Conservation (phyloP, 163 green algal species). For the Scenedesmus sp. region DNA sequence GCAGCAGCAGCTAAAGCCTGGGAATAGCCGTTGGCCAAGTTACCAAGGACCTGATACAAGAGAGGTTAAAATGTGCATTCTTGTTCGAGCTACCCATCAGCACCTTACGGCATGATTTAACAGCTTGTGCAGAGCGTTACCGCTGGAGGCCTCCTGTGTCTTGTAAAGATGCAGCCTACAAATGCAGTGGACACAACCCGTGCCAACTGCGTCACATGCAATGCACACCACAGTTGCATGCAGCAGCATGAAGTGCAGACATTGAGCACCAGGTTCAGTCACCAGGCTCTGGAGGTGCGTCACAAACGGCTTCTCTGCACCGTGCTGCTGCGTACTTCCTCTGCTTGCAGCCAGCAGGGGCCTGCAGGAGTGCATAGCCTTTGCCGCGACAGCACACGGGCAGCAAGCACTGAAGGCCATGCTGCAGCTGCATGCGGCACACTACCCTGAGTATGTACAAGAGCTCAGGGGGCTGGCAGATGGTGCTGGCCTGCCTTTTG, state of each 20-base stretch:
- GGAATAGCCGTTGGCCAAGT: not conserved
- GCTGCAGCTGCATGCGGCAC: constrained; percentile 17
- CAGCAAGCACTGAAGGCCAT: not conserved
- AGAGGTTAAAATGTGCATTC: not conserved
- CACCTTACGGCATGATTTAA: too few species aligned
- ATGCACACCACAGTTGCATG: too few species aligned
- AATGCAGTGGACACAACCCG: too few species aligned
- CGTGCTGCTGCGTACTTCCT: not conserved
- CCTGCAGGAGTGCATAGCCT: constrained; percentile 1
- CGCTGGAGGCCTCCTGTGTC: too few species aligned
- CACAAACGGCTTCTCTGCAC: not conserved
- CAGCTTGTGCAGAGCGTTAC: not conserved
- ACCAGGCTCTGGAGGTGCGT: not conserved
- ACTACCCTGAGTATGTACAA: constrained; percentile 29
- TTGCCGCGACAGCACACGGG: not conserved
- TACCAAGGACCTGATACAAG: not conserved
- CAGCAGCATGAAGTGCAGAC: not conserved
- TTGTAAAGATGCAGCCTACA: too few species aligned
- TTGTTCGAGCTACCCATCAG: too few species aligned
- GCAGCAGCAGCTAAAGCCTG: not conserved
- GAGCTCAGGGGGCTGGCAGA: constrained; percentile 54
- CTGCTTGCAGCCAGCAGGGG: constrained; percentile 1
- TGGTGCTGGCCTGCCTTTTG: constrained; percentile 30
- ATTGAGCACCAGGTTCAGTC: not conserved
- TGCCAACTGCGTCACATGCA: too few species aligned